Conservation (phyloP, 1,284 basidiomycete species). For the Amylostereum chailletii region DNA sequence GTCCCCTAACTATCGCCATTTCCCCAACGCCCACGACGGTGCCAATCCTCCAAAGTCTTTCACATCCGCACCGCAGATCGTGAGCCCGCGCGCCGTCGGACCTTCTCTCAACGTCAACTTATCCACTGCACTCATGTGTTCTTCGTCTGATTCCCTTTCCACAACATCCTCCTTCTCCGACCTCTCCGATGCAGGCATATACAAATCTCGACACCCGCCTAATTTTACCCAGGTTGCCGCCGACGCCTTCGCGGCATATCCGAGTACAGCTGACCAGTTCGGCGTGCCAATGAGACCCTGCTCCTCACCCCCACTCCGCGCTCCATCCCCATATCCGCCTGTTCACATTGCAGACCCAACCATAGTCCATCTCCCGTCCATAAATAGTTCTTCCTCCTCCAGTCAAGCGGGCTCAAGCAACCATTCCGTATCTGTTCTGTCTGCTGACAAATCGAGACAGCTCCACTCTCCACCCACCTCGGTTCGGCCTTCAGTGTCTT, state of each 20-base stretch:
- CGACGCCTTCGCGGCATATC: slow-evolving; percentile 17
- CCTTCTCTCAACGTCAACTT: slow-evolving; percentile 18
- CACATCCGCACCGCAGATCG: slow-evolving; percentile 6
- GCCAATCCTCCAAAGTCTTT: slow-evolving; percentile 16
- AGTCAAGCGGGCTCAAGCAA: slow-evolving; percentile 15
- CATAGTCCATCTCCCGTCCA: slow-evolving; percentile 41
- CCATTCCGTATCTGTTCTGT: neutral
- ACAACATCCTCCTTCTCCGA: neutral
- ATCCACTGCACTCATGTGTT: neutral
- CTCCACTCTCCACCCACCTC: neutral
- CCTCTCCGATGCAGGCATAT: slow-evolving; percentile 7
- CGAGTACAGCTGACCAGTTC: slow-evolving; percentile 5
- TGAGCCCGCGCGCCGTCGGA: slow-evolving; percentile 22
- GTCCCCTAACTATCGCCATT: slow-evolving; percentile 20
- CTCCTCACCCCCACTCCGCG: neutral
- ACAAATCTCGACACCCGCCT: slow-evolving; percentile 19
- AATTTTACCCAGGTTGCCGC: slow-evolving; percentile 22
- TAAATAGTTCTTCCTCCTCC: slow-evolving; percentile 9
- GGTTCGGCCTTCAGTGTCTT: neutral
- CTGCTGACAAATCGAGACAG: neutral
- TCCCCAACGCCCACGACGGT: slow-evolving; percentile 14
- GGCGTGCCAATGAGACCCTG: slow-evolving; percentile 1
- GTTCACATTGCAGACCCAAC: neutral
- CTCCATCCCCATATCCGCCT: slow-evolving; percentile 3
- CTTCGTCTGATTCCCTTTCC: neutral